These are phyloP conservation scores for Aspergillus tubingensis DNA, from an alignment of 2,329 filamentous ascomycete genomes.

Conservation along the genomic window DNA sequence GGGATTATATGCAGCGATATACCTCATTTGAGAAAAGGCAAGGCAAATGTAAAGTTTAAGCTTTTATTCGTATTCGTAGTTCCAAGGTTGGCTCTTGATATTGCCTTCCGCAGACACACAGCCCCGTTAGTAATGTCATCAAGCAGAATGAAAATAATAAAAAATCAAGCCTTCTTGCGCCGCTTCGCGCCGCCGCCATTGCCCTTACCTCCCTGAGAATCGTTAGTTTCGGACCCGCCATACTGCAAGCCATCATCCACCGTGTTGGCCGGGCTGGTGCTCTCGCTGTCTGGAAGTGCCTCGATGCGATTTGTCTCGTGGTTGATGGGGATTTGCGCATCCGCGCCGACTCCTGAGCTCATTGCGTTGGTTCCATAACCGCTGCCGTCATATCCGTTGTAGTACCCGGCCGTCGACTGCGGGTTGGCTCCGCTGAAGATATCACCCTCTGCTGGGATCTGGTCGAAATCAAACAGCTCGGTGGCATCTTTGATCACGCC, in stretches of 20 bases:
- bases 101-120: conserved; percentile 5
- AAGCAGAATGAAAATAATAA: conserved; percentile 2
- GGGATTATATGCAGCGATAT: too few relatives aligned
- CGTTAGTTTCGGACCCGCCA: conserved; percentile 14
- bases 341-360: conserved; percentile 9
- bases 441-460: conserved; percentile 37
- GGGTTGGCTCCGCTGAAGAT: conserved; percentile 33
- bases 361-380: conserved; percentile 26
- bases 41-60: not conserved
- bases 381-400: conserved; percentile 36
- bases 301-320: conserved; percentile 38
- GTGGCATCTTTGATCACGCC: conserved; percentile 33
- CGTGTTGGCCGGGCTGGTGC: conserved; percentile 43
- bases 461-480: conserved; percentile 47
- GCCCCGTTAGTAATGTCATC: conserved; percentile 13
- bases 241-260: conserved; percentile 33
- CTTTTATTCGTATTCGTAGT: conserved; percentile 3
- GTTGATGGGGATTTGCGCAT: conserved; percentile 12
- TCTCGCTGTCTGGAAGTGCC: conserved; percentile 48
- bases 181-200: conserved; percentile 34
- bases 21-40: not conserved
- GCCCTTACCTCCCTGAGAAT: conserved; percentile 23
- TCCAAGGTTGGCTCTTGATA: not conserved
- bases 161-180: conserved; percentile 33
- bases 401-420: conserved; percentile 30